Percentiles rank a stretch among this genome's conserved stretches.
phyloP scores from a whole-genome alignment of 2,329 filamentous ascomycete species.

The Endothia cerciana region DNA sequence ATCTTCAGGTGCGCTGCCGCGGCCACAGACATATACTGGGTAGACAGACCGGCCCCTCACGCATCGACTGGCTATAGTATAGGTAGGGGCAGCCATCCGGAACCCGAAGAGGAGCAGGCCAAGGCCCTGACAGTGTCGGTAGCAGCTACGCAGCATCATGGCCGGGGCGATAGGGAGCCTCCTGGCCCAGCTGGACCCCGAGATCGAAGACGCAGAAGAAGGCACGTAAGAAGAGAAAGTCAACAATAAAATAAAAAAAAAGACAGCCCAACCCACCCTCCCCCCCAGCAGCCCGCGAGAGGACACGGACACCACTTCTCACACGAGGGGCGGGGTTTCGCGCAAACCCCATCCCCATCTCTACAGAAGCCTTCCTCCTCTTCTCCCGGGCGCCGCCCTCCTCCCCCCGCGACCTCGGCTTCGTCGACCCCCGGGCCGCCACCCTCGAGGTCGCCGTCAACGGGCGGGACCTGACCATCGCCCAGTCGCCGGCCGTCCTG shows the following conservation, averaged over 20 bases:
- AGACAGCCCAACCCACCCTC: background rate
- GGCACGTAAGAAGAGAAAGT: conserved; percentile 38
- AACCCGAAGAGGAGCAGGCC: too few species aligned
- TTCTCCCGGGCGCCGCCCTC: conserved; percentile 78
- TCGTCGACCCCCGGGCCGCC: conserved; percentile 73
- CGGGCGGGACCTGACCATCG: conserved; percentile 72
- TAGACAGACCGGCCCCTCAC: too few species aligned
- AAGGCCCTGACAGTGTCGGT: too few species aligned
- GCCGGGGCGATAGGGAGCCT: conserved; percentile 31
- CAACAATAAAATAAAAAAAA: background rate
- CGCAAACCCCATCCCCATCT: background rate
- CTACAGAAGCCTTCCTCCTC: conserved; percentile 82
- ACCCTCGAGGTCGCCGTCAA: conserved; percentile 70
- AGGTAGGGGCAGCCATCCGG: too few species aligned
- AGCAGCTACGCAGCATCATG: conserved; percentile 15
- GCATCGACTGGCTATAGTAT: too few species aligned
- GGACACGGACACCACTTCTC: conserved; percentile 7
- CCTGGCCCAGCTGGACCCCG: conserved; percentile 43
- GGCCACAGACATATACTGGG: too few species aligned
- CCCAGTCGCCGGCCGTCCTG: conserved; percentile 83
- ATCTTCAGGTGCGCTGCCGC: too few species aligned
- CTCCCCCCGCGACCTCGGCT: conserved; percentile 79
- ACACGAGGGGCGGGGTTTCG: background rate
- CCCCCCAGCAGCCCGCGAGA: background rate
- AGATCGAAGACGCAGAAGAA: conserved; percentile 55